Base-by-base conservation (phyloP, 2,329 filamentous ascomycete genomes). In the Aureobasidium uvarum region DNA sequence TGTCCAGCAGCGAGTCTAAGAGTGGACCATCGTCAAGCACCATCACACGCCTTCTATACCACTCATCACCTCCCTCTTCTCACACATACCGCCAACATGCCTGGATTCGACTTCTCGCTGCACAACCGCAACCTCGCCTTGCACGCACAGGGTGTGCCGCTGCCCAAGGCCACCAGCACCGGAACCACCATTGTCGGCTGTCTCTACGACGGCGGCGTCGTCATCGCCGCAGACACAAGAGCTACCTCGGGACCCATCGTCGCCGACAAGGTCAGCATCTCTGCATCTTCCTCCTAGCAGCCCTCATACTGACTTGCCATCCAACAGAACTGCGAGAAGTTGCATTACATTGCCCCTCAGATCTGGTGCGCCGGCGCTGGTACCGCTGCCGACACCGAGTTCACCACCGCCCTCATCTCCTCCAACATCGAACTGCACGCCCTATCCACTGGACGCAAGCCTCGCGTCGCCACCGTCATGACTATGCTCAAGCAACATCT, bases 281-380 rank as follows among this genome's bases (percentile, higher is more conserved):
- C 43, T 36, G 43, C 55, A 31, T 33, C 6, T 46, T 20, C 58
- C 10, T 28, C 18, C 11, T 13, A 5, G 28, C 4, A 20, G 25
- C 50, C 46, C 20, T 28, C 31, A 2, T 39, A 45, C 60, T 50
- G 23, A 43, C 50, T 18, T 20, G 28, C 5, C 45, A 13, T 41
- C 10, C 25, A 18, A 14, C 62, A 77, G 91, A 99, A 99, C 86
- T 98, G 95, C 84, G 94, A 99, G 83, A 99, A 99, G 84, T 88
- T 99, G 70, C 95, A 99, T 83, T 99, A 96, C 84, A 99, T 99
- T 78, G 85, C 95, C 50, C 94, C 95, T 67, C 92, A 97, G 80
- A 99, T 99, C 80, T 99, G 95, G 95, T 99, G 95, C 81, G 95
- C 95, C 11, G 95, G 95, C 72, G 96, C 95, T 71, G 95, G 96